phyloP scores from a whole-genome alignment of 306 rosid genomes.

The Cotoneaster glaucophyllus region DNA sequence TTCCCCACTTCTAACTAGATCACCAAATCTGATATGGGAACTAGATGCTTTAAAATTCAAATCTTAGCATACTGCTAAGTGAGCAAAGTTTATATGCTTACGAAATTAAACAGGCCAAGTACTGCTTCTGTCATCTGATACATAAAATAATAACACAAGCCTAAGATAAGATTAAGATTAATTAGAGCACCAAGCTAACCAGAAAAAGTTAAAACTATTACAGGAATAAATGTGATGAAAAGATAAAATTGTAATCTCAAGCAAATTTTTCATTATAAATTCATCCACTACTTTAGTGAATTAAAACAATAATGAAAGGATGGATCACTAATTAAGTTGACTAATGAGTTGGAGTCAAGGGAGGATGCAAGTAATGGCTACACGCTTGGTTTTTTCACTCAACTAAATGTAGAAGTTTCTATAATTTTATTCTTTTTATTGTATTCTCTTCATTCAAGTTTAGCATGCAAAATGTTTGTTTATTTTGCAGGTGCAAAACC shows the following conservation, averaged over 20 bases:
- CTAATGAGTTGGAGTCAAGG: neutral
- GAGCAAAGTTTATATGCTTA: neutral
- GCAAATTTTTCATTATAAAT: neutral
- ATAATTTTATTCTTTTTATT: neutral
- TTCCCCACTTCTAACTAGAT: neutral
- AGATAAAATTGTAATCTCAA: neutral
- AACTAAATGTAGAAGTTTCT: neutral
- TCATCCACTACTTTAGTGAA: neutral
- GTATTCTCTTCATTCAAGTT: neutral
- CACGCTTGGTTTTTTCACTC: neutral
- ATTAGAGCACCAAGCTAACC: neutral
- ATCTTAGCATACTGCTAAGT: neutral
- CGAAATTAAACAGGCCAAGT: neutral
- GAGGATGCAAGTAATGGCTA: neutral
- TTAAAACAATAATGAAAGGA: neutral
- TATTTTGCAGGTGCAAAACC: slow-evolving; percentile 74
- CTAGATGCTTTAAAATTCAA: neutral
- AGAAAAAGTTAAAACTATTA: neutral
- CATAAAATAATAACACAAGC: neutral
- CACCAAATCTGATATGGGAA: neutral
- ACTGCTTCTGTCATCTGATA: neutral
- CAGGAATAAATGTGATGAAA: neutral
- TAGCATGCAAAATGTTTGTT: neutral
- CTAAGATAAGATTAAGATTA: neutral
- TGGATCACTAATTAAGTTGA: neutral